Evolutionary conservation across 768 basidiomycete genomes (phyloP).

Genomic region (Panellus pusillus): DNA sequence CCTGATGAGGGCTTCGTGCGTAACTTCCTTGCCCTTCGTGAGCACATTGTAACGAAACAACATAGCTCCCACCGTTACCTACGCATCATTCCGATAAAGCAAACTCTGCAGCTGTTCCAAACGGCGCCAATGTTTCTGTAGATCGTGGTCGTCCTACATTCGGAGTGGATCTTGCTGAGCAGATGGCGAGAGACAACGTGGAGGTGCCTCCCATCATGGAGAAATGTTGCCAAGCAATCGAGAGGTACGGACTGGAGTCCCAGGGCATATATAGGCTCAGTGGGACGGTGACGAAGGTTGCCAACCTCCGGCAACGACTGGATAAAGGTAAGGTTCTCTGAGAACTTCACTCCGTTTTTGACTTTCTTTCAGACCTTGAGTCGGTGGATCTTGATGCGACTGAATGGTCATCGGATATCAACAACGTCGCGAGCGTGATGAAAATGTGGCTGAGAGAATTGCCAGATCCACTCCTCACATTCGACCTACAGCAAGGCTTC

Average conservation of each 20-base stretch:
- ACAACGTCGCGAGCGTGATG: conserved; percentile 90
- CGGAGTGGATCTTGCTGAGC: conserved; percentile 88
- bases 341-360: background rate
- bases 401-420: conserved; percentile 94
- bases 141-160: conserved; percentile 84
- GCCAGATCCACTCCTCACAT: conserved; percentile 90
- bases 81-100: conserved; percentile 33
- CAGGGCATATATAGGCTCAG: conserved; percentile 95
- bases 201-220: conserved; percentile 87
- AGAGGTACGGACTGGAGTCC: conserved; percentile 78
- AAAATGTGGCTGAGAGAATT: conserved; percentile 97
- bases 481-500: conserved; percentile 83
- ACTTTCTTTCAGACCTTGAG: conserved; percentile 62
- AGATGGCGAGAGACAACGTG: conserved; percentile 87
- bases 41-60: background rate
- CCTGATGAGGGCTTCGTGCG: conserved; percentile 92
- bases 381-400: conserved; percentile 82
- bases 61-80: conserved; percentile 64
- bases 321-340: conserved; percentile 66
- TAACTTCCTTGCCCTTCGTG: conserved; percentile 20
- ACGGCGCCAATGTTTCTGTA: conserved; percentile 34
- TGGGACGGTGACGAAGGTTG: conserved; percentile 86
- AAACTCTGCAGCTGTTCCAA: conserved; percentile 22
- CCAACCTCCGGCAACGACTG: conserved; percentile 75
- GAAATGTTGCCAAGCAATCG: conserved; percentile 91